Conservation (phyloP, 2,329 filamentous ascomycete genomes). For the Ascochyta fabae region DNA sequence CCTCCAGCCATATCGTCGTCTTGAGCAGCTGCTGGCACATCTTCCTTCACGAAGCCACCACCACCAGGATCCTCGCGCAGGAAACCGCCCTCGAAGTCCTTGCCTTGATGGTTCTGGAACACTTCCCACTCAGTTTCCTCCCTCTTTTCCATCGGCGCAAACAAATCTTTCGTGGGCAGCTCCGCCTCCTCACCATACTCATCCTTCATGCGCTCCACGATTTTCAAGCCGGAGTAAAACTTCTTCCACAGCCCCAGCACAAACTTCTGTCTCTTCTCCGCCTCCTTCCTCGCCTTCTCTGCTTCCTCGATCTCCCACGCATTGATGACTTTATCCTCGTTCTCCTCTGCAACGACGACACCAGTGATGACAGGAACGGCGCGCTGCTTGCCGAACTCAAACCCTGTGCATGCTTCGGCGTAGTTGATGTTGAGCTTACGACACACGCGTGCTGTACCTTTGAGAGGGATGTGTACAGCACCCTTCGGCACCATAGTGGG, state of each 20-base stretch:
- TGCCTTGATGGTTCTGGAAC: constrained; percentile 29
- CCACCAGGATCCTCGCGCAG: constrained; percentile 38
- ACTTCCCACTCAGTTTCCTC: constrained; percentile 57
- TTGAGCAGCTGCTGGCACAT: constrained; percentile 16
- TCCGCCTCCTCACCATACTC: constrained; percentile 43
- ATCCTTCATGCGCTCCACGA: constrained; percentile 58
- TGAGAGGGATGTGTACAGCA: constrained; percentile 81
- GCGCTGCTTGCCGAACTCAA: constrained; percentile 94
- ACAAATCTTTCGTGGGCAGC: constrained; percentile 66
- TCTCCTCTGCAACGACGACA: constrained; percentile 84
- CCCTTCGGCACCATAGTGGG: constrained; percentile 90
- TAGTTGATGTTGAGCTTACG: constrained; percentile 85
- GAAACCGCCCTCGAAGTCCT: constrained; percentile 53
- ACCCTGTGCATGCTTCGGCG: constrained; percentile 93
- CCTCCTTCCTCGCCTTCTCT: constrained; percentile 75
- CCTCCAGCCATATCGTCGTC: constrained; percentile 44
- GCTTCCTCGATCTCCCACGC: constrained; percentile 77
- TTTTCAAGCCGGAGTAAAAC: constrained; percentile 83
- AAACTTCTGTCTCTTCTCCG: constrained; percentile 78
- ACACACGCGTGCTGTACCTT: constrained; percentile 79
- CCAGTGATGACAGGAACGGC: constrained; percentile 91
- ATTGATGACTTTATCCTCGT: constrained; percentile 75
- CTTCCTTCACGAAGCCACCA: constrained; percentile 23
- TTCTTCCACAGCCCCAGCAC: constrained; percentile 82
- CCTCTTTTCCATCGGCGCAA: constrained; percentile 54